These are phyloP conservation scores for Plenodomus biglobosus DNA, from an alignment of 2,329 filamentous ascomycete species.

Conservation along the genomic window DNA sequence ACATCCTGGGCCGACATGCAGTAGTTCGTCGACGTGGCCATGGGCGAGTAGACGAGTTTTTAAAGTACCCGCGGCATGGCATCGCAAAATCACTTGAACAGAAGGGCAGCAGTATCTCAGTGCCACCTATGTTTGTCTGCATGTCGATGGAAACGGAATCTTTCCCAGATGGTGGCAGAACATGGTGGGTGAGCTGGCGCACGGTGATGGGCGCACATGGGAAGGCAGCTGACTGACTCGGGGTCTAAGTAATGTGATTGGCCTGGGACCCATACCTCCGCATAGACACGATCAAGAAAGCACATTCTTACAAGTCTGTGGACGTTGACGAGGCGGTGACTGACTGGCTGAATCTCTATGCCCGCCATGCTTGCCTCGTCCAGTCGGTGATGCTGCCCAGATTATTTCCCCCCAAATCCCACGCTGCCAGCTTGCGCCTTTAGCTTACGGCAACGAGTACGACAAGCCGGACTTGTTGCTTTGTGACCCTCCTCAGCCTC, in stretches of 20 bases:
- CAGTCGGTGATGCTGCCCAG: slow-evolving; percentile 6
- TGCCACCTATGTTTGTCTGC: slow-evolving; percentile 2
- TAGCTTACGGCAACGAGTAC: slow-evolving; percentile 15
- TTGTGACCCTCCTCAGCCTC: slow-evolving; percentile 29
- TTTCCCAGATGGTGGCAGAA: neutral
- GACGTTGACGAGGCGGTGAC: slow-evolving; percentile 33
- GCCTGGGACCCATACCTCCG: slow-evolving; percentile 16
- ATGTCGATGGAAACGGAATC: slow-evolving; percentile 4
- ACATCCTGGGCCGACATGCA: slow-evolving; percentile 10
- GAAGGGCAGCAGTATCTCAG: neutral
- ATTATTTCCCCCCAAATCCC: slow-evolving; percentile 16
- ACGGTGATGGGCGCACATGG: slow-evolving; percentile 9
- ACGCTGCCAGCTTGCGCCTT: slow-evolving; percentile 24
- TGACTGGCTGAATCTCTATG: slow-evolving; percentile 25
- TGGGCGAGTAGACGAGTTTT: slow-evolving; percentile 3
- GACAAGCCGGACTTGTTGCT: slow-evolving; percentile 15
- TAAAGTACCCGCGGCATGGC: neutral
- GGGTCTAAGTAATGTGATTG: slow-evolving; percentile 16
- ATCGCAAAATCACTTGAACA: slow-evolving; percentile 1
- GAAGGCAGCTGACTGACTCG: slow-evolving; percentile 13
- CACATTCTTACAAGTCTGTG: slow-evolving; percentile 16
- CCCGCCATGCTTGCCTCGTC: slow-evolving; percentile 6
- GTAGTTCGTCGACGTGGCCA: slow-evolving; percentile 19
- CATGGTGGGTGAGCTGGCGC: slow-evolving; percentile 8
- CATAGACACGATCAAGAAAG: slow-evolving; percentile 14